Evolutionary conservation across 2,329 filamentous ascomycete species (phyloP).

Genomic region (Colletotrichum orbiculare): DNA sequence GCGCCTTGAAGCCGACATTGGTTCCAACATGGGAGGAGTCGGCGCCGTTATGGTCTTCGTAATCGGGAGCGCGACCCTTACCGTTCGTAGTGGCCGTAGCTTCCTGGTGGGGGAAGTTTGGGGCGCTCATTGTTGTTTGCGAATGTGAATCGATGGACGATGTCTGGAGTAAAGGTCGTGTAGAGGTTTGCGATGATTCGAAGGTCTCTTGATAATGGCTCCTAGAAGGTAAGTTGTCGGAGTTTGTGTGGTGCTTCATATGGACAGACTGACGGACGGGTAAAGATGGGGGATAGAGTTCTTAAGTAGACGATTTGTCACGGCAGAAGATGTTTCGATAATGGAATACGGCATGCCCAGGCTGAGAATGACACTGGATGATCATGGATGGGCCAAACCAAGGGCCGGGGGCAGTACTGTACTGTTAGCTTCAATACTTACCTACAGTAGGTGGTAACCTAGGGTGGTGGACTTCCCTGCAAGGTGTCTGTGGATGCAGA

Average conservation of each 20-base stretch:
- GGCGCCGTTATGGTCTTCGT: slow-evolving; percentile 21
- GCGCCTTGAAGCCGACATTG: slow-evolving; percentile 58
- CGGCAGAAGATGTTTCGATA: slow-evolving; percentile 21
- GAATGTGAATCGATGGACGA: slow-evolving; percentile 25
- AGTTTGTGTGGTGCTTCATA: slow-evolving; percentile 20
- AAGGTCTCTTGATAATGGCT: slow-evolving; percentile 5
- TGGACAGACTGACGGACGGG: background rate
- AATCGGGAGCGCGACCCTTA: slow-evolving; percentile 33
- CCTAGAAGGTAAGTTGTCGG: slow-evolving; percentile 21
- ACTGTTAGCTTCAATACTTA: no score
- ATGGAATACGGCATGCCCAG: slow-evolving; percentile 24
- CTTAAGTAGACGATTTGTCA: slow-evolving; percentile 30
- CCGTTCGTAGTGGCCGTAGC: slow-evolving; percentile 24
- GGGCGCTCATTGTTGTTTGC: slow-evolving; percentile 33
- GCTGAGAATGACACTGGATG: background rate
- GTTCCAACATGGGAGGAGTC: slow-evolving; percentile 37
- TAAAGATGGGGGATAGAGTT: slow-evolving; percentile 12
- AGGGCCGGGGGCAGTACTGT: background rate
- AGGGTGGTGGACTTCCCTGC: no score
- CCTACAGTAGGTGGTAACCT: no score
- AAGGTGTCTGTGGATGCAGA: background rate
- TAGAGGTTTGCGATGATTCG: slow-evolving; percentile 37
- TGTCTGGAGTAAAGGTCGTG: slow-evolving; percentile 24
- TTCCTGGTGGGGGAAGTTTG: slow-evolving; percentile 25
- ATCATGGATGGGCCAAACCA: slow-evolving; percentile 22